Conservation (phyloP, 139 green algal genomes). For the Micractinium sp. region DNA sequence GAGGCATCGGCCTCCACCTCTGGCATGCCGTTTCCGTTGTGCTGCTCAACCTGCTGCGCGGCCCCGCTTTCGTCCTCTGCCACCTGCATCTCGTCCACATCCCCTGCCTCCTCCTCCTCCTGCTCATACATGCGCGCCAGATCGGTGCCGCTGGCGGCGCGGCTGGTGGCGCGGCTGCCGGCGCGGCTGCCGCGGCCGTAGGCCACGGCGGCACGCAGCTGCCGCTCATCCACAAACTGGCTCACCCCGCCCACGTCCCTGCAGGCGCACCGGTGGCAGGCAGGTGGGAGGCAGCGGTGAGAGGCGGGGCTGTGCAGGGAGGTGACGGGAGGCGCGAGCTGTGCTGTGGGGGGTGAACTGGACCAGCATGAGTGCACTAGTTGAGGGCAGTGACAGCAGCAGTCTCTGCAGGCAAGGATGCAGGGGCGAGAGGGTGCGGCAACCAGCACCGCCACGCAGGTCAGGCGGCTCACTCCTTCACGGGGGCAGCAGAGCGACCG, state of each 20-base stretch:
- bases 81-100: background rate
- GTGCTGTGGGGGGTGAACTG: background rate
- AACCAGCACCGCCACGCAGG: background rate
- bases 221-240: constrained; percentile 21
- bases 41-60: background rate
- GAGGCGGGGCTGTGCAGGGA: too few relatives aligned
- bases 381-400: too few relatives aligned
- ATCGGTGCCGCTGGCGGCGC: background rate
- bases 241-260: background rate
- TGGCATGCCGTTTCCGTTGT: background rate
- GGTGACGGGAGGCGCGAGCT: background rate
- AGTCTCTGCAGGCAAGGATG: too few relatives aligned
- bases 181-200: background rate
- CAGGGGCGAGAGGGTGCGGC: background rate
- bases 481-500: constrained; percentile 7
- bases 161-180: constrained; percentile 9
- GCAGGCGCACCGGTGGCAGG: background rate
- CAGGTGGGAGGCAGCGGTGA: background rate
- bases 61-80: background rate
- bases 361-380: too few relatives aligned
- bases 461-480: constrained; percentile 21
- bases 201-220: constrained; percentile 1
- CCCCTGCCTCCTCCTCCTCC: background rate
- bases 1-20: background rate
- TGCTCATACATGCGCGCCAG: background rate